These are phyloP conservation scores for Didymella exigua DNA, from an alignment of 2,329 filamentous ascomycete species.

Conservation along the genomic window DNA sequence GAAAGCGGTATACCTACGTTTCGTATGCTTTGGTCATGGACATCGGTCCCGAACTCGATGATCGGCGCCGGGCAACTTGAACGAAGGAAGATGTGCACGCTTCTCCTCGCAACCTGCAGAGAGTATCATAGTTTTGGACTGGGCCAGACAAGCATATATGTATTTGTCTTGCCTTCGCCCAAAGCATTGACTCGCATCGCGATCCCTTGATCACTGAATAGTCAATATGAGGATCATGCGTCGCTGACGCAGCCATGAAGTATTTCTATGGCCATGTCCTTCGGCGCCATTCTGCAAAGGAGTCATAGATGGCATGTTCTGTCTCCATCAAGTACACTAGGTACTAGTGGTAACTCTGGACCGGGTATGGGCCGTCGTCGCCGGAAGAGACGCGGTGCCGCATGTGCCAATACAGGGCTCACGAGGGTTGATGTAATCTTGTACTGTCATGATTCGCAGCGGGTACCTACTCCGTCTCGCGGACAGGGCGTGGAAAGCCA, in stretches of 20 bases:
- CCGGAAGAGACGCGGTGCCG: background rate
- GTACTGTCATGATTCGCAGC: background rate
- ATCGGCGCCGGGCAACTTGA: background rate
- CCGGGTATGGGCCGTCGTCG: background rate
- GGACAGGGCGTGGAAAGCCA: background rate
- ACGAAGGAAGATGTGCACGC: background rate
- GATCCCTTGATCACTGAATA: background rate
- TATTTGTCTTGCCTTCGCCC: background rate
- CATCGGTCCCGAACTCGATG: background rate
- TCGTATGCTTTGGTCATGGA: background rate
- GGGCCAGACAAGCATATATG: background rate
- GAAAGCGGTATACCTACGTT: background rate
- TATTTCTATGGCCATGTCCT: background rate
- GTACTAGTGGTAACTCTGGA: background rate
- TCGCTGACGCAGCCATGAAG: background rate
- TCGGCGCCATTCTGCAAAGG: background rate
- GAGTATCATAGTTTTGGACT: too few relatives aligned
- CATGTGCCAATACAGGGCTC: background rate
- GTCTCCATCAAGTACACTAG: background rate
- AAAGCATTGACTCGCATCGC: background rate
- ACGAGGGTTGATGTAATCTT: background rate
- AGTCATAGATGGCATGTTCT: background rate
- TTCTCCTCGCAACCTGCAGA: background rate
- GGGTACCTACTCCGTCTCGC: background rate
- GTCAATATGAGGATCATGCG: background rate